Percentiles rank a stretch among this genome's conserved stretches.
phyloP scores from a whole-genome alignment of 2,329 filamentous ascomycete species.

The Penicillium sp. region DNA sequence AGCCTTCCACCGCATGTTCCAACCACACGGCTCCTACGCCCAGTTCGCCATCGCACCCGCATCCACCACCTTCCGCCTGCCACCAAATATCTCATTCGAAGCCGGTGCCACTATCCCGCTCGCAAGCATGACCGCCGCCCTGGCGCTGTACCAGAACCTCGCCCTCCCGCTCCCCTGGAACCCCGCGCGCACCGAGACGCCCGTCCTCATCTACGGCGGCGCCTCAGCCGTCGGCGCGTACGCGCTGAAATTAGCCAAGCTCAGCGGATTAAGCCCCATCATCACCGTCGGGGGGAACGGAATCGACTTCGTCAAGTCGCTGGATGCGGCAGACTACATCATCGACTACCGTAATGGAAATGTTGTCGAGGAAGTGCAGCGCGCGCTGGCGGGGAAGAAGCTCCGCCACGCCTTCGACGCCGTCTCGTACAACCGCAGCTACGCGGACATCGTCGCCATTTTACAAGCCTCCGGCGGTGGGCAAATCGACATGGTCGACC shows the following conservation, averaged over 20 bases:
- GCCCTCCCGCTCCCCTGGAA: background rate
- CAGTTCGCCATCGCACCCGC: slow-evolving; percentile 58
- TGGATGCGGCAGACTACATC: background rate
- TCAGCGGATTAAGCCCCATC: background rate
- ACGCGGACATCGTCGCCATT: background rate
- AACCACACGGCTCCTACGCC: slow-evolving; percentile 55
- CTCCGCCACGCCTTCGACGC: background rate
- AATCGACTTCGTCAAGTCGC: background rate
- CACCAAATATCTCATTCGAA: background rate
- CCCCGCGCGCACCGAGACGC: background rate
- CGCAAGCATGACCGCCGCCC: background rate
- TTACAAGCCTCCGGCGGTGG: background rate
- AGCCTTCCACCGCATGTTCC: slow-evolving; percentile 51
- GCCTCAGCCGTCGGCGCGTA: background rate
- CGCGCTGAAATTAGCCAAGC: background rate
- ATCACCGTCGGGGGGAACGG: background rate
- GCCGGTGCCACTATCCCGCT: background rate
- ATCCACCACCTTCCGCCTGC: slow-evolving; percentile 51
- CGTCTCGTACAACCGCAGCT: background rate
- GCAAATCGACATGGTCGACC: background rate
- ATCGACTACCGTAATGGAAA: background rate
- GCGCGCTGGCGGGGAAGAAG: background rate
- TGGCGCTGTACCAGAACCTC: background rate
- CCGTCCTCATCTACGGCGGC: background rate
- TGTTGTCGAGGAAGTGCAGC: background rate